Base-by-base conservation (phyloP, 805 yeast genomes). In the Vanderwaltozyma verrucispora region DNA sequence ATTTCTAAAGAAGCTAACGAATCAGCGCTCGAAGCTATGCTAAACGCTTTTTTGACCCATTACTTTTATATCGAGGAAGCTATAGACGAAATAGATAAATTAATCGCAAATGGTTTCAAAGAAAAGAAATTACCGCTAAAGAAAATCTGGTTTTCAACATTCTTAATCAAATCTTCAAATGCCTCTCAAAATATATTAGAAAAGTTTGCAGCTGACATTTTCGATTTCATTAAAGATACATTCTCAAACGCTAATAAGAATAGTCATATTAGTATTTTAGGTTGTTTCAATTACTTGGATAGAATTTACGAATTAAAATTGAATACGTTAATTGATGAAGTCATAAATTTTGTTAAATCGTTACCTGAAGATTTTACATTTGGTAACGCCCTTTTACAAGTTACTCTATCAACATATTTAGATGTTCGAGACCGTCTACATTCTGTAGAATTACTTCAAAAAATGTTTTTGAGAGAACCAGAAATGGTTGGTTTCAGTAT, bases 1-100 rank as follows among this genome's bases (percentile, higher is more conserved):
- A 64, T 80, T 3, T 37, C 72, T 0, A 87, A 83, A 47, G 97
- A 89, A 49, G 73, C 76, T 32, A 84, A 86, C 48, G 97, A 89
- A 51, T 14, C 45, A 1, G 74, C 83, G 0, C 63, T 87, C 28
- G 41, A 62, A 3, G 61, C 65, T 3, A 62, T 76, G 40, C 62
- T 80, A 6, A 54, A 59, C 8, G 70, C 80, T 0, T 68, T 75
- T 37, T 65, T 76, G 28, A 43, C 45, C 2, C 77, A 74, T 44
- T 63, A 69, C 19, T 49, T 68, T 10, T 48, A 54, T 10, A 35
- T 62, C 2, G 42, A 63, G 17, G 41, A 47, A 2, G 38, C 51
- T 1, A 44, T 44, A 3, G 50, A 48, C 2, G 56, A 51, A 3
- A 46, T 59, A 20, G 41, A 63, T 11, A 59, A 49, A 36, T 56